Evolutionary conservation across 176 grass and related monocot genomes (phyloP).

Genomic region (Areca catechu): DNA sequence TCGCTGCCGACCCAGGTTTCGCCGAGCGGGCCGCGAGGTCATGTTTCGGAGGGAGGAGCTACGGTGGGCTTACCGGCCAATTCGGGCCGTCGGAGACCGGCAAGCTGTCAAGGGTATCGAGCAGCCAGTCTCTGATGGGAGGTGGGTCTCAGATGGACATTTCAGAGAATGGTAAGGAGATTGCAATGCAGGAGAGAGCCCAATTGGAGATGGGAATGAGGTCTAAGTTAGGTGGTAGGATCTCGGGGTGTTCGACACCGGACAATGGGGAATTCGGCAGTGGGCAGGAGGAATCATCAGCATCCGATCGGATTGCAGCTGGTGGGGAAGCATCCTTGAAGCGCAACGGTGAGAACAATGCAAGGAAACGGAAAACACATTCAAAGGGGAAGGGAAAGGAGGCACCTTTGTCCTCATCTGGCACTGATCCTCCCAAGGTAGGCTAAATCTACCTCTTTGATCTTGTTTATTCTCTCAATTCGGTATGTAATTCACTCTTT

Average conservation of each 20-base stretch:
- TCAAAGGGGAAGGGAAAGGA: constrained; percentile 39
- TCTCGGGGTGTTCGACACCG: not conserved
- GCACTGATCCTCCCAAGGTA: not conserved
- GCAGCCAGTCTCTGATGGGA: constrained; percentile 36
- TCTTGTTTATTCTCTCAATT: not conserved
- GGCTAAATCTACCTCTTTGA: too few species aligned
- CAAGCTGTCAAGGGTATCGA: constrained; percentile 31
- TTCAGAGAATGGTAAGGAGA: too few species aligned
- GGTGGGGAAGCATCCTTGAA: constrained; percentile 2
- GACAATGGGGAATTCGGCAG: constrained; percentile 11
- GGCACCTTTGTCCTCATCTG: constrained; percentile 1
- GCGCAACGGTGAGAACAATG: constrained; percentile 16
- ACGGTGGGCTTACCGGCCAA: not conserved
- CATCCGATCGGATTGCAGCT: not conserved
- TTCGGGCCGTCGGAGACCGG: constrained; percentile 10
- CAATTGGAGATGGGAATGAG: constrained; percentile 1
- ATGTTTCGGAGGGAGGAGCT: constrained; percentile 5
- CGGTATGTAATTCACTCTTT: not conserved
- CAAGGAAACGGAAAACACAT: constrained; percentile 40
- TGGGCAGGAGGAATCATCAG: not conserved
- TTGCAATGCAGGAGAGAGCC: not conserved
- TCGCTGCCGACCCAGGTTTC: constrained; percentile 3
- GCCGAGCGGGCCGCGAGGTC: constrained; percentile 11
- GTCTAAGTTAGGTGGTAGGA: not conserved
- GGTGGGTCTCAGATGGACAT: too few species aligned